phyloP scores from a whole-genome alignment of 1,284 basidiomycete genomes.

The Rhodotorula sp. region DNA sequence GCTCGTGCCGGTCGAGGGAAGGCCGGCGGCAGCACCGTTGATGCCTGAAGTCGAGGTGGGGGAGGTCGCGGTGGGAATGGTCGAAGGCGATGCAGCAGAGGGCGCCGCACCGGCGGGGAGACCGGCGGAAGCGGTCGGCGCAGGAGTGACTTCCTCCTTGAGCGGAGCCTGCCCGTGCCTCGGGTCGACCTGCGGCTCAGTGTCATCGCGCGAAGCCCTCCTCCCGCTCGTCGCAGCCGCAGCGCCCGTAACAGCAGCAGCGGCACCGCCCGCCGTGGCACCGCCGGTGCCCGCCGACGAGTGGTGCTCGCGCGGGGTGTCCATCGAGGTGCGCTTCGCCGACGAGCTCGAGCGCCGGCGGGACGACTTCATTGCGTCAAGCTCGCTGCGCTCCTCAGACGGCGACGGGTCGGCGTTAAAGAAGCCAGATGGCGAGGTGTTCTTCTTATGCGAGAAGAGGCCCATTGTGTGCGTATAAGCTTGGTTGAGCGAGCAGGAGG shows the following conservation, averaged over 20 bases:
- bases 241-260: background rate
- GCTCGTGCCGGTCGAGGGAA: background rate
- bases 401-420: slow-evolving; percentile 8
- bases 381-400: slow-evolving; percentile 1
- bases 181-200: background rate
- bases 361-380: slow-evolving; percentile 6
- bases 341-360: background rate
- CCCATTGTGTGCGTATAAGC: slow-evolving; percentile 1
- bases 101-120: background rate
- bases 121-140: background rate
- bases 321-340: background rate
- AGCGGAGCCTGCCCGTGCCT: background rate
- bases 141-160: background rate
- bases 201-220: background rate
- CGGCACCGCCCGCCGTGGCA: background rate
- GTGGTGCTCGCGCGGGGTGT: background rate
- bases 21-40: background rate
- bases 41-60: background rate
- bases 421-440: slow-evolving; percentile 20
- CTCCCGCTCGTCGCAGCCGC: background rate
- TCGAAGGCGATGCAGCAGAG: background rate
- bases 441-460: slow-evolving; percentile 19
- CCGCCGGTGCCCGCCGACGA: background rate
- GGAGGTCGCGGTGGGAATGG: background rate
- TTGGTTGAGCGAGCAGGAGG: background rate